These are phyloP conservation scores for Davidsoniella virescens DNA, from an alignment of 2,329 filamentous ascomycete genomes.

Conservation along the genomic window DNA sequence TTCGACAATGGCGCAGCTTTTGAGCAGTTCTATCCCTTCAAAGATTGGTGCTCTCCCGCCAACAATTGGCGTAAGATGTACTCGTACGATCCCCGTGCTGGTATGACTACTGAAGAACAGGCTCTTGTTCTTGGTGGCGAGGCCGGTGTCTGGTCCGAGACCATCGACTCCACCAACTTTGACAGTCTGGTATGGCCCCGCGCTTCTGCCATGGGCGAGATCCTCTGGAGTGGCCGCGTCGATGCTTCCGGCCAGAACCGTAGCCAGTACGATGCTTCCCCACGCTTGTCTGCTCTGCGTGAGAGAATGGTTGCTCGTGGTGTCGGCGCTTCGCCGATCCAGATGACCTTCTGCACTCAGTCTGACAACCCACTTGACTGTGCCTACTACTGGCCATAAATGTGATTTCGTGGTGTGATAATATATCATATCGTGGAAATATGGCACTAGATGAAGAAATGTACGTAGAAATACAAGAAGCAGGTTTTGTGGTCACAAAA, in stretches of 20 bases:
- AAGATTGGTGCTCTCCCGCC: constrained; percentile 63
- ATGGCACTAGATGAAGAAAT: neutral
- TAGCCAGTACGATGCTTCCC: constrained; percentile 52
- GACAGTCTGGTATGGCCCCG: constrained; percentile 68
- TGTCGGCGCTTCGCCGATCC: constrained; percentile 45
- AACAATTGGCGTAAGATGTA: constrained; percentile 77
- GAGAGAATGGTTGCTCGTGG: constrained; percentile 58
- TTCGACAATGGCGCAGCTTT: constrained; percentile 41
- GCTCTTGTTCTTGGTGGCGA: constrained; percentile 67
- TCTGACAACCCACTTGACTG: constrained; percentile 23
- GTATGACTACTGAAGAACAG: constrained; percentile 42
- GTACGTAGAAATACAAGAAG: neutral
- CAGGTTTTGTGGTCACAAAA: neutral
- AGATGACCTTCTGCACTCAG: constrained; percentile 60
- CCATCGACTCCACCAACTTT: constrained; percentile 57
- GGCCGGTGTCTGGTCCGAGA: constrained; percentile 67
- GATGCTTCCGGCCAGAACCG: constrained; percentile 52
- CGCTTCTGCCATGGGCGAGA: constrained; percentile 56
- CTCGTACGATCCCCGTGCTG: constrained; percentile 55
- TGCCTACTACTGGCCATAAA: constrained; percentile 9
- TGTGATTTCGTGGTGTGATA: neutral
- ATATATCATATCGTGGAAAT: too few relatives aligned
- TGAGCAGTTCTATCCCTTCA: constrained; percentile 47
- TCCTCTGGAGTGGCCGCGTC: constrained; percentile 60
- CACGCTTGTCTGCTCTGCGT: constrained; percentile 56